A percentile compares a stretch with the other conserved stretches of the same genome.
phyloP scores from a whole-genome alignment of 106 monocot species.

The Phalaenopsis aphrodite region DNA sequence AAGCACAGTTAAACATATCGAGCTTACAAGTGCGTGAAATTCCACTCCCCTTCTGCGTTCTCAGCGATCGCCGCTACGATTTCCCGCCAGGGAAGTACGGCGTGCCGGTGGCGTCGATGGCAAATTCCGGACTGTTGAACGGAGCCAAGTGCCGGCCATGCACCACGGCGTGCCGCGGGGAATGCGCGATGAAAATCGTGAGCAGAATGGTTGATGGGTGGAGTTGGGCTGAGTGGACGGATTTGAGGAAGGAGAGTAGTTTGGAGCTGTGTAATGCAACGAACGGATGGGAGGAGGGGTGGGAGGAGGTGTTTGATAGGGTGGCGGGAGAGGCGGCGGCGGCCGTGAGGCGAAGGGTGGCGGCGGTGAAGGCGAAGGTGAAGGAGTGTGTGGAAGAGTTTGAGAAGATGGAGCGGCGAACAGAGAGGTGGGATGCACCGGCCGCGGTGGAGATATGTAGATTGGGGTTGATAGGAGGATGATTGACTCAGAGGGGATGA shows the following conservation, averaged over 20 bases:
- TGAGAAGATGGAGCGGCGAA: conserved; percentile 21
- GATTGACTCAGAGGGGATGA: too few species aligned
- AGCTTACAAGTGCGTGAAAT: background rate
- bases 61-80: conserved; percentile 42
- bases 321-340: conserved; percentile 43
- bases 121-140: conserved; percentile 63
- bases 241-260: conserved; percentile 25
- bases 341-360: conserved; percentile 19
- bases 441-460: conserved; percentile 37
- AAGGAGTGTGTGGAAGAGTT: conserved; percentile 26
- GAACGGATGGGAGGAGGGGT: conserved; percentile 44
- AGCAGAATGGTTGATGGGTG: conserved; percentile 10
- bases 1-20: conserved; percentile 27
- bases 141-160: conserved; percentile 94
- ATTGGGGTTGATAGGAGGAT: conserved; percentile 13
- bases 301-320: conserved; percentile 57
- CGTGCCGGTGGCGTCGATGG: conserved; percentile 73
- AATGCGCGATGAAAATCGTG: conserved; percentile 21
- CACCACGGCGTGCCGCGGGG: conserved; percentile 34
- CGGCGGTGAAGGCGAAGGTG: conserved; percentile 11
- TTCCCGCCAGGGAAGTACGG: conserved; percentile 40
- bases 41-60: conserved; percentile 40
- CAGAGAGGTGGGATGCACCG: conserved; percentile 54
- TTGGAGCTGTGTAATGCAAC: conserved; percentile 61
- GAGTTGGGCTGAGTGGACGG: conserved; percentile 71